A percentile compares a stretch with the other conserved stretches of the same genome.
These are phyloP conservation scores for Fusarium pseudocircinatum DNA, from an alignment of 2,329 filamentous ascomycete genomes.

Conservation along the genomic window DNA sequence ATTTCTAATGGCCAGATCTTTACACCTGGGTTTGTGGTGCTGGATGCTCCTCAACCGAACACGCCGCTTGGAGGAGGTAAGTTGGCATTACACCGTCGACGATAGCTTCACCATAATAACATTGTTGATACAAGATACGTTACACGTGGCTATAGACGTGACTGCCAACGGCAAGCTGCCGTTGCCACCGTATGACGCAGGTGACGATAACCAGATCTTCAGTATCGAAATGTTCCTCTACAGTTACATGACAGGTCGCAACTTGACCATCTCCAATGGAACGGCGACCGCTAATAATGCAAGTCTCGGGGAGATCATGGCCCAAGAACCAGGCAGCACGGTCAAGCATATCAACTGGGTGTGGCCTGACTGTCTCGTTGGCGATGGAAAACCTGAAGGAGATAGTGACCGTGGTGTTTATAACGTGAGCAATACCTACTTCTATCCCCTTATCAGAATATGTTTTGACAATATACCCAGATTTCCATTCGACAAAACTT, in stretches of 20 bases:
- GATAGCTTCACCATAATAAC: background rate
- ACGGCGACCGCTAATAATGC: slow-evolving; percentile 62
- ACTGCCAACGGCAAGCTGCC: slow-evolving; percentile 71
- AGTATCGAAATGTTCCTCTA: slow-evolving; percentile 75
- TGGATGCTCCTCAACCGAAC: slow-evolving; percentile 72
- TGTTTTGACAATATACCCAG: slow-evolving; percentile 45
- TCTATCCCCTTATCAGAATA: background rate
- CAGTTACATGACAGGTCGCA: slow-evolving; percentile 69
- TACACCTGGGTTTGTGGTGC: slow-evolving; percentile 73
- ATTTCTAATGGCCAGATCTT: slow-evolving; percentile 73
- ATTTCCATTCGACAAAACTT: slow-evolving; percentile 79
- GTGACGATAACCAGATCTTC: slow-evolving; percentile 66
- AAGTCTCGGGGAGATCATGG: slow-evolving; percentile 65
- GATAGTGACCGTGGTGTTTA: slow-evolving; percentile 66
- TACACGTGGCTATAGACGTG: slow-evolving; percentile 74
- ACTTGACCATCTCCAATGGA: slow-evolving; percentile 75
- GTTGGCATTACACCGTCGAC: slow-evolving; percentile 37
- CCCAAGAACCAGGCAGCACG: slow-evolving; percentile 71
- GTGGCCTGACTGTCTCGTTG: slow-evolving; percentile 75
- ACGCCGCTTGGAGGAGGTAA: slow-evolving; percentile 71
- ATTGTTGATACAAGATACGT: slow-evolving; percentile 51
- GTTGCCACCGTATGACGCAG: slow-evolving; percentile 64
- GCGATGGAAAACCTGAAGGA: slow-evolving; percentile 60
- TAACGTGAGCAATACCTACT: slow-evolving; percentile 60
- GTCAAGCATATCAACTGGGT: slow-evolving; percentile 79